These are phyloP conservation scores for Anastatica hierochuntica DNA, from an alignment of 345 rosid genomes.

Conservation along the genomic window DNA sequence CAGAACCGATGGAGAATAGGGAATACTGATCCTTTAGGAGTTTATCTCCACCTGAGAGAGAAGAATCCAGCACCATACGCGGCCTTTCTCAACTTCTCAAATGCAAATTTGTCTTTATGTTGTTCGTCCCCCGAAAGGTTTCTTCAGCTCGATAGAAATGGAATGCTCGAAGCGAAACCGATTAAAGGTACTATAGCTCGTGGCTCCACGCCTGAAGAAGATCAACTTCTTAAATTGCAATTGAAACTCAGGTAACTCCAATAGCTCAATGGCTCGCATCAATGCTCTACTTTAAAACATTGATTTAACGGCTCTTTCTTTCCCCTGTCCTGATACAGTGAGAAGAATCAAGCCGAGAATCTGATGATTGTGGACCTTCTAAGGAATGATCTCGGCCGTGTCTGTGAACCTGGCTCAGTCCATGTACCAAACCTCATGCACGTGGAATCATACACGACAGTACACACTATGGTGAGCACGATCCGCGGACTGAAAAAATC, in stretches of 20 bases:
- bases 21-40: conserved; percentile 54
- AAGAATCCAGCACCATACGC: conserved; percentile 93
- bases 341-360: conserved; percentile 97
- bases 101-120: conserved; percentile 55
- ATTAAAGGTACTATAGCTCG: conserved; percentile 90
- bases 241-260: conserved; percentile 58
- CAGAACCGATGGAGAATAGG: conserved; percentile 47
- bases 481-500: conserved; percentile 53
- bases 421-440: conserved; percentile 94
- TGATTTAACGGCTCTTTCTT: not conserved
- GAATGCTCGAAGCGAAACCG: conserved; percentile 73
- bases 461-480: conserved; percentile 96
- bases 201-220: conserved; percentile 60
- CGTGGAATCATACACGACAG: conserved; percentile 91
- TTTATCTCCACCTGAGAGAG: conserved; percentile 74
- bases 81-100: conserved; percentile 81
- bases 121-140: conserved; percentile 95
- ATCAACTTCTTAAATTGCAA: conserved; percentile 53
- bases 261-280: no score
- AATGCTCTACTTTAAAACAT: not conserved
- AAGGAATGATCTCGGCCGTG: conserved; percentile 90
- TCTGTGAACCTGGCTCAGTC: conserved; percentile 83
- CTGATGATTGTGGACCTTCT: conserved; percentile 95
- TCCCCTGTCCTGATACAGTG: conserved; percentile 36
- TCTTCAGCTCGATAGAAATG: conserved; percentile 60